Conservation (phyloP, 108 stramenopile genomes). For the Cyclostephanos tholiformis region DNA sequence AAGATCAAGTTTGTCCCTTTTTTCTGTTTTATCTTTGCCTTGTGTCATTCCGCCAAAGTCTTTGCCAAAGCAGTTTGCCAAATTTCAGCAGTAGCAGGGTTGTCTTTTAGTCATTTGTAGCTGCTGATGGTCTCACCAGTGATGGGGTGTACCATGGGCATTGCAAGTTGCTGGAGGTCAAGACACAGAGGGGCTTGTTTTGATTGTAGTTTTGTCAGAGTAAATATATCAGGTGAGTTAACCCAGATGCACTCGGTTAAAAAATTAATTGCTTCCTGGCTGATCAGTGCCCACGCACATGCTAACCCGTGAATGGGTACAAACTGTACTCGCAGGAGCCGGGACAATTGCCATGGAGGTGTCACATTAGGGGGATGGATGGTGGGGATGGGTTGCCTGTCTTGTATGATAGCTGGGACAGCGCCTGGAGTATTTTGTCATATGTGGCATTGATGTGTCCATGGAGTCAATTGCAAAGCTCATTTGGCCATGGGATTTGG, state of each 20-base stretch:
- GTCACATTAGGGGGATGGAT: no score
- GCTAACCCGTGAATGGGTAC: no score
- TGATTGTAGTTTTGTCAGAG: no score
- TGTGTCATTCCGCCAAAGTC: constrained; percentile 19
- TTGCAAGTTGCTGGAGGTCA: constrained; percentile 3
- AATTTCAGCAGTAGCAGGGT: neutral
- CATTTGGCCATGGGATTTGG: neutral
- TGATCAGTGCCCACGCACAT: no score
- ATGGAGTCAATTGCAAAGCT: neutral
- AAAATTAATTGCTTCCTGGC: no score
- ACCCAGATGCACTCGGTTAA: no score
- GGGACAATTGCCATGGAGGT: no score
- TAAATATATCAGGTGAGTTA: no score
- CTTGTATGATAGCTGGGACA: neutral
- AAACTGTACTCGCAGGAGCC: no score
- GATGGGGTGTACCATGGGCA: constrained; percentile 12
- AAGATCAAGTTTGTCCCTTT: constrained; percentile 19
- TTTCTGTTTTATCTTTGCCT: constrained; percentile 5
- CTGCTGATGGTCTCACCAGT: constrained; percentile 8
- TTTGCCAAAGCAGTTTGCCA: constrained; percentile 21
- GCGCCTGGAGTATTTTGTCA: neutral
- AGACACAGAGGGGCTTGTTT: no score
- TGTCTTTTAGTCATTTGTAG: neutral
- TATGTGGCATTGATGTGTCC: neutral
- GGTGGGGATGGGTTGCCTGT: neutral